Conservation (phyloP, 2,329 filamentous ascomycete species). For the Fusarium euwallaceae region DNA sequence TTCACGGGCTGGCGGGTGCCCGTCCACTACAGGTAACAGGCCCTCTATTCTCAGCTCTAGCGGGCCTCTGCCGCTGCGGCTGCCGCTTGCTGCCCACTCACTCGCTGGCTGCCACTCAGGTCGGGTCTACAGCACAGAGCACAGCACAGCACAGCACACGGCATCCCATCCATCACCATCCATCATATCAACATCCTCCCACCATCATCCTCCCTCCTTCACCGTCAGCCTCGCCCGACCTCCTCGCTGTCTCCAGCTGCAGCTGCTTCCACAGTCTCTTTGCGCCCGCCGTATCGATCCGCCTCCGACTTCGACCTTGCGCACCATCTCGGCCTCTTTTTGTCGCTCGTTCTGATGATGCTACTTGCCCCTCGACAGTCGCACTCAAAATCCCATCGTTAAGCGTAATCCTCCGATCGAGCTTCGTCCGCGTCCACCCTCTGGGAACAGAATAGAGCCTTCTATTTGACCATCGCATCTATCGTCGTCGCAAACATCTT, state of each 20-base stretch:
- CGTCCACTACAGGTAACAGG: conserved; percentile 12
- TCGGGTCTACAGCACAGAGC: conserved; percentile 7
- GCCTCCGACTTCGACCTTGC: conserved; percentile 19
- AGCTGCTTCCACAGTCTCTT: conserved; percentile 7
- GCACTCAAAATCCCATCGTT: conserved; percentile 40
- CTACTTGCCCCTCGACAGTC: conserved; percentile 44
- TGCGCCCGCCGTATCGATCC: conserved; percentile 8
- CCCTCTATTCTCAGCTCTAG: conserved; percentile 11
- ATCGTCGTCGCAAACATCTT: conserved; percentile 13
- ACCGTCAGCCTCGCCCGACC: conserved; percentile 20
- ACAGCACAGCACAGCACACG: not conserved
- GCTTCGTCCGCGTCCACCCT: conserved; percentile 16
- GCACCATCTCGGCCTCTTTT: conserved; percentile 18
- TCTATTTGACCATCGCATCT: conserved; percentile 5
- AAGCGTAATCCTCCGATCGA: conserved; percentile 33
- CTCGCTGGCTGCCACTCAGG: conserved; percentile 7
- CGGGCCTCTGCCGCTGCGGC: conserved; percentile 22
- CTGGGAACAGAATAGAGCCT: not conserved
- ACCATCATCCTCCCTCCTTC: conserved; percentile 27
- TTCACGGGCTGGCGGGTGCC: conserved; percentile 20
- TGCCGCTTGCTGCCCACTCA: conserved; percentile 2
- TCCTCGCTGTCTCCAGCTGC: conserved; percentile 16
- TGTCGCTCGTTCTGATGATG: conserved; percentile 46
- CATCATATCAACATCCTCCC: conserved; percentile 24
- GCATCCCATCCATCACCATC: conserved; percentile 11